A percentile compares a stretch with the other conserved stretches of the same genome.
These are phyloP conservation scores for Crepidotus sp. DNA, from an alignment of 1,284 basidiomycete genomes.

Conservation along the genomic window DNA sequence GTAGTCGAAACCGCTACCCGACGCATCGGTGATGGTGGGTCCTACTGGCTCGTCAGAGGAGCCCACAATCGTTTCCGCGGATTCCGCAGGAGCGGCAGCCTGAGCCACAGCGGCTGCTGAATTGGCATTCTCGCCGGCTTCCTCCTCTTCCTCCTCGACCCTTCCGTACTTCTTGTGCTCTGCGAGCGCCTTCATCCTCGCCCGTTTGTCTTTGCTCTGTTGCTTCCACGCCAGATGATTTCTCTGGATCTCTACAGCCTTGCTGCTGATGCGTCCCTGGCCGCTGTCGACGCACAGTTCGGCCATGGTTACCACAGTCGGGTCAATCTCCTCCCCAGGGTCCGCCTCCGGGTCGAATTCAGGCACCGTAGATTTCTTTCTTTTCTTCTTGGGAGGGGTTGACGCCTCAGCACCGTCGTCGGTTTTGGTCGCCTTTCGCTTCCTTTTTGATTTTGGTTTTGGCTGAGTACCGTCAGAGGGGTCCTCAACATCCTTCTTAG, in stretches of 20 bases:
- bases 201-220: constrained; percentile 53
- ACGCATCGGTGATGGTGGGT: constrained; percentile 28
- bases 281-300: constrained; percentile 64
- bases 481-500: constrained; percentile 1
- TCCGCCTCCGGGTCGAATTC: constrained; percentile 48
- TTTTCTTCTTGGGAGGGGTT: constrained; percentile 7
- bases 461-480: constrained; percentile 1
- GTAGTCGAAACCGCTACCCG: constrained; percentile 60
- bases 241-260: constrained; percentile 54
- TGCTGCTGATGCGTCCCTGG: constrained; percentile 64
- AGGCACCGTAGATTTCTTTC: constrained; percentile 35
- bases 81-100: constrained; percentile 12
- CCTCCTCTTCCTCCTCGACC: constrained; percentile 39
- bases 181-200: constrained; percentile 49
- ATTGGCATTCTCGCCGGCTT: constrained; percentile 21
- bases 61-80: constrained; percentile 12
- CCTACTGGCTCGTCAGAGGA: constrained; percentile 2
- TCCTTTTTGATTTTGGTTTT: constrained; percentile 3
- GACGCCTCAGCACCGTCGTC: constrained; percentile 12
- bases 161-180: constrained; percentile 67
- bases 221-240: constrained; percentile 65
- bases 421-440: constrained; percentile 10
- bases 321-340: constrained; percentile 69
- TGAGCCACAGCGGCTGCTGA: constrained; percentile 18
- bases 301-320: constrained; percentile 70